Base-by-base conservation (phyloP, 1,139 yeast genomes). In the Scheffersomyces segobiensis region DNA sequence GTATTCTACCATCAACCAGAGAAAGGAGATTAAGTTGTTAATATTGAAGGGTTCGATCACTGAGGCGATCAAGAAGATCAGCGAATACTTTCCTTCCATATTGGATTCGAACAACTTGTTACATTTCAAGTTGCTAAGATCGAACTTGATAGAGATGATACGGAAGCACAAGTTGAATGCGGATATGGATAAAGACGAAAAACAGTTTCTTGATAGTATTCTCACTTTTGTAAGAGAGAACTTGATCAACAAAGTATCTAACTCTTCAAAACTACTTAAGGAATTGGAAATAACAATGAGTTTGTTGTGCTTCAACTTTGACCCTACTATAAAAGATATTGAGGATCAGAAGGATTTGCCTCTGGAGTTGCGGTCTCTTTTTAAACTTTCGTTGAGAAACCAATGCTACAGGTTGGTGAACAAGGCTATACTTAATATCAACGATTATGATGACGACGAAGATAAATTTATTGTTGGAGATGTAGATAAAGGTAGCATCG, bases 271-370 rank as follows among this genome's bases (percentile, higher is more conserved):
- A 68, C 61, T 87, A 74, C 67, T 88, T 71, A 83, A 84, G 60
- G 91, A 88, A 63, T 74, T 89, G 61, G 93, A 89, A 66, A 74
- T 87, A 47, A 85, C 91, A 10, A 88, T 89, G 91, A 87, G 92
- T 56, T 75, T 87, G 55, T 74, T 89, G 46, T 87, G 90, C 64
- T 86, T 86, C 63, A 76, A 71, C 55, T 79, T 80, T 63, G 83
- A 79, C 59, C 75, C 81, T n/a, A 57, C 63, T 3, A 59, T 70
- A 5, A 70, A 69, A 32, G 68, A 74, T 22, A 67, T 75, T 3
- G 75, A 73, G 47, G 78, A 76, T 21, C 80, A 78, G 62, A 71
- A 72, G 52, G 82, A 77, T 59, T 68, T 88, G 49, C 93, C 93
- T 0, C 75, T 75, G 32, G 85, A 82, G 60, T 71, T 88, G 61